phyloP scores from a whole-genome alignment of 805 yeast genomes.

The Yamadazyma endophytica region DNA sequence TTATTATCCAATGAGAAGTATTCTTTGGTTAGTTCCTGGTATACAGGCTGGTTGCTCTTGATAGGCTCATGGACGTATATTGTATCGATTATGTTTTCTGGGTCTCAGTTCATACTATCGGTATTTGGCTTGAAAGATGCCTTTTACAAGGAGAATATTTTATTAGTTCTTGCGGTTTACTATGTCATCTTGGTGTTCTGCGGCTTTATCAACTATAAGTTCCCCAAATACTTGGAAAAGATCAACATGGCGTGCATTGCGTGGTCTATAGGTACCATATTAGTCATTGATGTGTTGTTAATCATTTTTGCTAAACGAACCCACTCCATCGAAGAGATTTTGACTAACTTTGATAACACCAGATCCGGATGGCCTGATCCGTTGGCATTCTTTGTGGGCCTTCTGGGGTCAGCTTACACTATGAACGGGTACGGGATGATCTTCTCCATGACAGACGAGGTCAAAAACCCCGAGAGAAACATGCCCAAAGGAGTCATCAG shows the following conservation, averaged over 20 bases:
- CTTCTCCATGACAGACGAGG: constrained; percentile 80
- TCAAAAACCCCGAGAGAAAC: constrained; percentile 65
- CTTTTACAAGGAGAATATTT: constrained; percentile 53
- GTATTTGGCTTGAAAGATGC: constrained; percentile 59
- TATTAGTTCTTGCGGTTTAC: constrained; percentile 54
- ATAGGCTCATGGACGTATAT: constrained; percentile 79
- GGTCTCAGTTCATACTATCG: constrained; percentile 68
- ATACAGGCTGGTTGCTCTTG: constrained; percentile 70
- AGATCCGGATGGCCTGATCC: constrained; percentile 74
- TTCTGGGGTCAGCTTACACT: constrained; percentile 75
- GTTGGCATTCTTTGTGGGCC: constrained; percentile 70
- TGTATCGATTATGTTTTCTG: constrained; percentile 69
- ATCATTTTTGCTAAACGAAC: constrained; percentile 55
- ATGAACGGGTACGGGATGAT: constrained; percentile 81
- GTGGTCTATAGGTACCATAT: constrained; percentile 71
- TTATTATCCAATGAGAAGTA: constrained; percentile 57
- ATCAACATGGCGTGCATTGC: constrained; percentile 67
- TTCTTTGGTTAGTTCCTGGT: constrained; percentile 64
- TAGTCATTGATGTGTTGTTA: constrained; percentile 61
- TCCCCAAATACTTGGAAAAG: constrained; percentile 55
- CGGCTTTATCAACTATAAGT: constrained; percentile 59
- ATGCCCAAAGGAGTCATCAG: constrained; percentile 71
- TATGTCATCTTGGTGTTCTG: constrained; percentile 53
- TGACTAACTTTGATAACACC: constrained; percentile 65
- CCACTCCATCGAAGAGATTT: constrained; percentile 54